These are phyloP conservation scores for Fusarium sp. DNA, from an alignment of 2,329 filamentous ascomycete genomes.

Conservation along the genomic window DNA sequence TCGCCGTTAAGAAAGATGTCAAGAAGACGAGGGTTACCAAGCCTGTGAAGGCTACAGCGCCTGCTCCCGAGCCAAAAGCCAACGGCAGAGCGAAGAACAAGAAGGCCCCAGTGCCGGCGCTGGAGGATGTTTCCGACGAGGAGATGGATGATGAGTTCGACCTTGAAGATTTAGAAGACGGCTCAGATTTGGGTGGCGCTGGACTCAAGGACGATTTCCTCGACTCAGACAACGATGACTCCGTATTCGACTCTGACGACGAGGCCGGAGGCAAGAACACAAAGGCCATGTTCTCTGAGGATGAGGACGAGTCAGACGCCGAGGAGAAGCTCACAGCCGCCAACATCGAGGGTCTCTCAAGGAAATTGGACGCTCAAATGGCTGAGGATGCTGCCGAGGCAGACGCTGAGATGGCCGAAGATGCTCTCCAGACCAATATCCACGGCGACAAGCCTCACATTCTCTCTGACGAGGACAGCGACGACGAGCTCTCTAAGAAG, in stretches of 20 bases:
- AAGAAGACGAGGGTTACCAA: constrained; percentile 50
- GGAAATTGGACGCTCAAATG: constrained; percentile 81
- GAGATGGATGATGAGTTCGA: constrained; percentile 53
- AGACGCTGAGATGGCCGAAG: constrained; percentile 86
- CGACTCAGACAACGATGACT: constrained; percentile 65
- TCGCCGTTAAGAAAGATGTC: constrained; percentile 43
- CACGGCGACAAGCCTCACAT: constrained; percentile 77
- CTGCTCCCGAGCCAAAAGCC: constrained; percentile 40
- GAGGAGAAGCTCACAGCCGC: constrained; percentile 94
- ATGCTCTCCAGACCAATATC: constrained; percentile 93
- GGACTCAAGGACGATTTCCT: constrained; percentile 70
- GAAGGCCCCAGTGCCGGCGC: constrained; percentile 50
- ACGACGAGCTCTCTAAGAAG: constrained; percentile 68
- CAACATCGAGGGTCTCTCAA: constrained; percentile 92
- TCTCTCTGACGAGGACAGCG: constrained; percentile 71
- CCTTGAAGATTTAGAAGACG: constrained; percentile 60
- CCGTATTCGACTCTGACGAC: constrained; percentile 79
- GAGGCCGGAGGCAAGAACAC: constrained; percentile 61
- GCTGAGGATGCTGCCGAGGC: constrained; percentile 85
- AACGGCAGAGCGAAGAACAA: constrained; percentile 48
- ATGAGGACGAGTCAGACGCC: constrained; percentile 87
- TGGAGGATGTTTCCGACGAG: constrained; percentile 59
- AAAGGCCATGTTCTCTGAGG: constrained; percentile 88
- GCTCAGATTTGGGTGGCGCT: constrained; percentile 52
- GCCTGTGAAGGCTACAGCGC: constrained; percentile 47